Evolutionary conservation across 2,329 filamentous ascomycete species (phyloP).

Genomic region (Xylaria sp.): DNA sequence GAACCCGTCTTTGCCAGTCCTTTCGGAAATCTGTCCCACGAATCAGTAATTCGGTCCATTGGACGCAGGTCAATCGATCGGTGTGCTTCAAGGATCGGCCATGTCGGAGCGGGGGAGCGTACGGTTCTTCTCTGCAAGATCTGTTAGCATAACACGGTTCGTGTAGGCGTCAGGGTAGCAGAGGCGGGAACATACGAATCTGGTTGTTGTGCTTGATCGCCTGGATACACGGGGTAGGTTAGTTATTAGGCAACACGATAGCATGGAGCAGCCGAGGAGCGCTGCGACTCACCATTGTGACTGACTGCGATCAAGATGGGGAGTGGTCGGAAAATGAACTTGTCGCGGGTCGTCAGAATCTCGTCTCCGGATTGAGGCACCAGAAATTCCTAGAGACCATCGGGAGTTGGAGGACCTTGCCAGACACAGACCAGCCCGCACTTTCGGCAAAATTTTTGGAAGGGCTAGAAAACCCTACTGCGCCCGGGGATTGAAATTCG

Average conservation of each 20-base stretch:
- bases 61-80: conserved; percentile 12
- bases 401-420: conserved; percentile 11
- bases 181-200: conserved; percentile 57
- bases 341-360: conserved; percentile 41
- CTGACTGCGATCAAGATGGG: conserved; percentile 57
- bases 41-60: not conserved
- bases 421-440: conserved; percentile 33
- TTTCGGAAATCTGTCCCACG: conserved; percentile 98
- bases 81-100: conserved; percentile 5
- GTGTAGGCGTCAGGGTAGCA: not conserved
- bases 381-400: conserved; percentile 42
- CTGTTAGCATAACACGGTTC: conserved; percentile 13
- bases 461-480: conserved; percentile 52
- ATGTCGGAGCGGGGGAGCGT: conserved; percentile 48
- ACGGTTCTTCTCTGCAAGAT: conserved; percentile 77
- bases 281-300: conserved; percentile 47
- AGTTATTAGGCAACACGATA: conserved; percentile 32
- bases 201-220: conserved; percentile 99
- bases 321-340: conserved; percentile 48
- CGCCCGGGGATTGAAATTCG: no score
- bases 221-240: conserved; percentile 56
- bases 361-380: conserved; percentile 45
- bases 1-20: conserved; percentile 99
- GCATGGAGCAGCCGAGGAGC: conserved; percentile 10
- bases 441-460: conserved; percentile 47